Evolutionary conservation across 768 basidiomycete species (phyloP).

Genomic region (Collybiopsis luxurians): DNA sequence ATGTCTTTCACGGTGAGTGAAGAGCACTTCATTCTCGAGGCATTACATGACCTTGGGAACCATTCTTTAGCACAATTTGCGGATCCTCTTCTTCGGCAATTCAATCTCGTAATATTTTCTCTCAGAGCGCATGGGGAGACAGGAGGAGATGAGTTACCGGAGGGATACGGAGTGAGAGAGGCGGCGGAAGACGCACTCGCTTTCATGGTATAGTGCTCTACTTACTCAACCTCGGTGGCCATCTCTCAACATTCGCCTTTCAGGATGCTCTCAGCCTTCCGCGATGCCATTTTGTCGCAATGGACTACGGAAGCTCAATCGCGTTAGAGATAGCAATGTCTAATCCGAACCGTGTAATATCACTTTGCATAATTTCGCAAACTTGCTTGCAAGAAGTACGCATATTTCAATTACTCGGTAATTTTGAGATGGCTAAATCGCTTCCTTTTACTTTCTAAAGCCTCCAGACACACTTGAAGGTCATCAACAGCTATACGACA

Average conservation of each 20-base stretch:
- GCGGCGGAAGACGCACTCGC: background rate
- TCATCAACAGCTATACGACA: slow-evolving; percentile 1
- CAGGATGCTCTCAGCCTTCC: slow-evolving; percentile 3
- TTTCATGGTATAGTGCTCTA: background rate
- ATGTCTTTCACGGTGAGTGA: slow-evolving; percentile 4
- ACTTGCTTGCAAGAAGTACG: background rate
- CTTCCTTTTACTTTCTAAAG: too few relatives aligned
- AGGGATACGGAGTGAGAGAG: background rate
- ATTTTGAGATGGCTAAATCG: too few relatives aligned
- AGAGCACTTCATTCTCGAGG: too few relatives aligned
- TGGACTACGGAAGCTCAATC: background rate
- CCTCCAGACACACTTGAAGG: slow-evolving; percentile 4
- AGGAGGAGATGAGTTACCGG: background rate
- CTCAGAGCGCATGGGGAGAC: slow-evolving; percentile 1
- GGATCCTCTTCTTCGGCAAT: slow-evolving; percentile 5
- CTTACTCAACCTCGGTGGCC: background rate
- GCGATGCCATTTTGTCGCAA: slow-evolving; percentile 1
- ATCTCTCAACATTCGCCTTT: too few relatives aligned
- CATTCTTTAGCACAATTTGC: slow-evolving; percentile 1
- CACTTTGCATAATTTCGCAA: slow-evolving; percentile 4
- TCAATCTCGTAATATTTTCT: slow-evolving; percentile 5
- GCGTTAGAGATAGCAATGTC: background rate
- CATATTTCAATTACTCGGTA: background rate
- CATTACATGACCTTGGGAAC: too few relatives aligned
- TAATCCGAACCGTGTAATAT: background rate